phyloP scores from a whole-genome alignment of 2,329 filamentous ascomycete species.

The Neurospora sp. region DNA sequence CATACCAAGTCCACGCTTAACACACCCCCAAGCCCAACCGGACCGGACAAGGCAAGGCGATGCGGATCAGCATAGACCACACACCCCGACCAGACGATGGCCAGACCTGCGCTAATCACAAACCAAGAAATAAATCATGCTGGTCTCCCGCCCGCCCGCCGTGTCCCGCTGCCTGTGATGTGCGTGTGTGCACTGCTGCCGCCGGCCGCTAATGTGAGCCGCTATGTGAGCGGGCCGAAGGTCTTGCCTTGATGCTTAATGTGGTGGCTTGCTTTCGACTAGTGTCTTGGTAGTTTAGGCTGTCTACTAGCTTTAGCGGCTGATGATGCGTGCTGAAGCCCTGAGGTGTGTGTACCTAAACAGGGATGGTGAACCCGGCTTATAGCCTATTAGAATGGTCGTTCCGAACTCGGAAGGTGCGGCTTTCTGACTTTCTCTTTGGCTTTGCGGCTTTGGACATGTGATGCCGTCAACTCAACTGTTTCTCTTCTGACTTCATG shows the following conservation, averaged over 20 bases:
- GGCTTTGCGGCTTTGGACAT: background rate
- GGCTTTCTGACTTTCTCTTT: background rate
- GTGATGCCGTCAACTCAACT: background rate
- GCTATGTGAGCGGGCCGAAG: background rate
- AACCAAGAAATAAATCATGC: background rate
- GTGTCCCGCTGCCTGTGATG: background rate
- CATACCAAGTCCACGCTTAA: background rate
- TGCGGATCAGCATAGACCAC: background rate
- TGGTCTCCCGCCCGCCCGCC: background rate
- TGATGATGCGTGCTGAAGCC: background rate
- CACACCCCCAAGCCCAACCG: background rate
- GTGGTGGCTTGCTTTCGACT: background rate
- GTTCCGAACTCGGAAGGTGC: background rate
- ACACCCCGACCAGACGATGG: background rate
- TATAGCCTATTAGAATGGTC: background rate
- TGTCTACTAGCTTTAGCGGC: background rate
- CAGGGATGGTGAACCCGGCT: background rate
- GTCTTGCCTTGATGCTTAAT: background rate
- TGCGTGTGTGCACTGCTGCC: background rate
- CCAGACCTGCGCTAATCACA: background rate
- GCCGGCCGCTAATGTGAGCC: background rate
- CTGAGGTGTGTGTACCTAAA: background rate
- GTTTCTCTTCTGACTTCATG: background rate
- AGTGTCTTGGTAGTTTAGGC: background rate
- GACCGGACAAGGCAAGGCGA: background rate